Evolutionary conservation across 345 rosid genomes (phyloP).

Genomic region (Ricinus communis): DNA sequence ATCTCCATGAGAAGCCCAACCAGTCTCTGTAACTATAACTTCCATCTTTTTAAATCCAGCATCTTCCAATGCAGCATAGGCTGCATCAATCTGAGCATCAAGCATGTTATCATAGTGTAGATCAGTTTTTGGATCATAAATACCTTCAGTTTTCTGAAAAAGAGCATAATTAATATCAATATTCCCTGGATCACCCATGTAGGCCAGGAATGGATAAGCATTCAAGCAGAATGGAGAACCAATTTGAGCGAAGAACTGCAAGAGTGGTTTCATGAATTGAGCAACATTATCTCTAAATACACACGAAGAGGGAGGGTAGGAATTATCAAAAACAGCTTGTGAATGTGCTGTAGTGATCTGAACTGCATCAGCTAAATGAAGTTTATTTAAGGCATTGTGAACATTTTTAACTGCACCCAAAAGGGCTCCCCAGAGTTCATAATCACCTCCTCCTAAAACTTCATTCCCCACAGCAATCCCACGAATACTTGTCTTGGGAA

Average conservation of each 20-base stretch:
- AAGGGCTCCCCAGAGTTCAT: slow-evolving; percentile 65
- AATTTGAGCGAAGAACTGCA: slow-evolving; percentile 69
- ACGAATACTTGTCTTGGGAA: slow-evolving; percentile 74
- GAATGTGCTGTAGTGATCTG: slow-evolving; percentile 94
- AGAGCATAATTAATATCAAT: slow-evolving; percentile 96
- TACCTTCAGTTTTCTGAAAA: slow-evolving; percentile 69
- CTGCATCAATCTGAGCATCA: slow-evolving; percentile 97
- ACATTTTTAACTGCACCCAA: slow-evolving; percentile 77
- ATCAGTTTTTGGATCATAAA: slow-evolving; percentile 60
- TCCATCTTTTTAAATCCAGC: slow-evolving; percentile 87
- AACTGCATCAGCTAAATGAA: slow-evolving; percentile 56
- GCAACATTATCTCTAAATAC: slow-evolving; percentile 56
- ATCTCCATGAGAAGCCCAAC: slow-evolving; percentile 96
- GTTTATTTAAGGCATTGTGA: slow-evolving; percentile 58
- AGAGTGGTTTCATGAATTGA: slow-evolving; percentile 83
- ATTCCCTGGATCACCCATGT: slow-evolving; percentile 60
- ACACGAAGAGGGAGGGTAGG: slow-evolving; percentile 95
- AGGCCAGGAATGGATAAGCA: slow-evolving; percentile 91
- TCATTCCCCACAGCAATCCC: slow-evolving; percentile 96
- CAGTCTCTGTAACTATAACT: slow-evolving; percentile 88
- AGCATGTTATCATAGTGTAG: slow-evolving; percentile 94
- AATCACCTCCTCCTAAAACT: slow-evolving; percentile 61
- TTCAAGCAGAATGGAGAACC: slow-evolving; percentile 97
- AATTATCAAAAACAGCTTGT: slow-evolving; percentile 77
- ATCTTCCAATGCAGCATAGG: slow-evolving; percentile 81